These are phyloP conservation scores for Diutina sp. DNA, from an alignment of 1,139 yeast species.

Conservation along the genomic window DNA sequence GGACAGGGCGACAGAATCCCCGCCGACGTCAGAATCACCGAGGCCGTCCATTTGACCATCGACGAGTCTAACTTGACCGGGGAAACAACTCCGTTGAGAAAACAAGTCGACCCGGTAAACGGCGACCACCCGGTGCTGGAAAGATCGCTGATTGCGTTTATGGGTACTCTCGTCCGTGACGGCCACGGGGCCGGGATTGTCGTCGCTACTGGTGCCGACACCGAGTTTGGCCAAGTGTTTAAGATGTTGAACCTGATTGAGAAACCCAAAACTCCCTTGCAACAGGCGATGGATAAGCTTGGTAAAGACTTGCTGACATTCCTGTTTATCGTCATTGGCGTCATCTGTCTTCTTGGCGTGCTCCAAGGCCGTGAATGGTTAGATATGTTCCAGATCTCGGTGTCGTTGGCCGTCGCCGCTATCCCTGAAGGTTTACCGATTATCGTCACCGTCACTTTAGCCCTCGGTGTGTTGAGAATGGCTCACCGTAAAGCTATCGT, in stretches of 20 bases:
- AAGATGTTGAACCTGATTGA: constrained; percentile 91
- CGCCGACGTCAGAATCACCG: constrained; percentile 75
- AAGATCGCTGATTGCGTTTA: constrained; percentile 68
- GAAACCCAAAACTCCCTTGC: constrained; percentile 93
- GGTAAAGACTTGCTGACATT: constrained; percentile 80
- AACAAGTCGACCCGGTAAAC: constrained; percentile 22
- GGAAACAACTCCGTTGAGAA: constrained; percentile 77
- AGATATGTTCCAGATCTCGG: constrained; percentile 95
- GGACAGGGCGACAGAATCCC: constrained; percentile 91
- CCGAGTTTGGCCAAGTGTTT: constrained; percentile 81
- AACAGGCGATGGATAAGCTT: constrained; percentile 84
- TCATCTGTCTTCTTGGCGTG: constrained; percentile 77
- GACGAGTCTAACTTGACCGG: constrained; percentile 95
- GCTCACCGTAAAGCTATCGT: constrained; percentile 89
- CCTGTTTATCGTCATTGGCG: constrained; percentile 75
- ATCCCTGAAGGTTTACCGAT: constrained; percentile 97
- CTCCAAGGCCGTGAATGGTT: constrained; percentile 88
- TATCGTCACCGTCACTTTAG: constrained; percentile 90
- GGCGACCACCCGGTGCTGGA: constrained; percentile 34
- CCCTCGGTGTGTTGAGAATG: constrained; percentile 91
- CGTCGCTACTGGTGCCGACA: constrained; percentile 75
- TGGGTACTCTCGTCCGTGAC: constrained; percentile 93
- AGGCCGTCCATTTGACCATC: constrained; percentile 64
- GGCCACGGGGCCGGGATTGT: constrained; percentile 91
- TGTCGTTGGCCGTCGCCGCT: constrained; percentile 94